Evolutionary conservation across 2,329 filamentous ascomycete species (phyloP), one percentile per base, ranked within the genome.

Genomic region (Didymella arachidicola): DNA sequence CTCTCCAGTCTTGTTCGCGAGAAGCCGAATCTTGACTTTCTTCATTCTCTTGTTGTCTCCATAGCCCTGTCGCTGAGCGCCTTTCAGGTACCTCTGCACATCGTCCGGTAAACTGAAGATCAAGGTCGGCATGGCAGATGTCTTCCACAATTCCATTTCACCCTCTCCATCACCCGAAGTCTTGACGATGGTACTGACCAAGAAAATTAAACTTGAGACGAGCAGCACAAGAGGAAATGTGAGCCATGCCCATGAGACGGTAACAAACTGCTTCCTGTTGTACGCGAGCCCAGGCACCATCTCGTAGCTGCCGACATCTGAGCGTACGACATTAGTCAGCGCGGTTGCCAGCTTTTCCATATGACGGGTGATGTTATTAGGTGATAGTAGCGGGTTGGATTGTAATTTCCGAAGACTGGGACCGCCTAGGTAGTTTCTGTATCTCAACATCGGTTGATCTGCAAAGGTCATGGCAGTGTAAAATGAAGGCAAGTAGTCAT

Each of bases 191-290:
- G 72, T 72, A 1, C 65, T 57, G 0, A 67, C 22, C 8, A 76
- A 41, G 25, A 72, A 75, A 0, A 60, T 16, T 0, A 70, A 42
- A 12, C 66, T 69, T 1, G 73, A 30, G 0, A 64, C 4, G 6
- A 73, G 52, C 7, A 76, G 49, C 0, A 47, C 53, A n/a, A 70
- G 26, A 0, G 73, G 73, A 19, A 75, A 70, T 0, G 60, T 41
- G 6, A 76, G 60, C 72, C 73, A 76, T 2, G n/a, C 61, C 72
- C 71, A 76, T 4, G 65, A 52, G 0, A 76, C 68, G 1, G n/a
- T 0, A 0, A 53, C 26, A 12, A 56, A 65, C 0, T 47, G 67
- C 34, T 67, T 62, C 18, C 27, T 47, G 12, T 43, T 59, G 19
- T 36, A 72, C 0, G 68, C 62, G 2, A 57, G 27, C 0, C 64